Evolutionary conservation across 2,329 filamentous ascomycete species (phyloP).

Genomic region (Diaporthe helianthi): DNA sequence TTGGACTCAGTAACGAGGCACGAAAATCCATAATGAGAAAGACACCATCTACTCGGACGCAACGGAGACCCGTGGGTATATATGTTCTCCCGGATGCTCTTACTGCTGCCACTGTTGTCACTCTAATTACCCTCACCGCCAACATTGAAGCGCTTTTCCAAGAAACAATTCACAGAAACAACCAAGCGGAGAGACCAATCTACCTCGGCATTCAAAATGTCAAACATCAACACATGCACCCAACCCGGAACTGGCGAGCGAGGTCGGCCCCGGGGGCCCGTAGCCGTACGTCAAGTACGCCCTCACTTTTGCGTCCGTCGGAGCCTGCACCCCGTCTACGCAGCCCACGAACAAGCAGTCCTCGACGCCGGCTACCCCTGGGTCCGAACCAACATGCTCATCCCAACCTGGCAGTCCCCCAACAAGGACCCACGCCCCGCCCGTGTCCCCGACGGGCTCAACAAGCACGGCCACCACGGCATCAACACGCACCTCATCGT

Average conservation of each 20-base stretch:
- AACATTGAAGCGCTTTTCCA: background rate
- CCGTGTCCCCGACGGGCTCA: background rate
- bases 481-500: conserved; percentile 46
- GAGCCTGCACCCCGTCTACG: background rate
- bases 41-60: too few relatives aligned
- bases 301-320: background rate
- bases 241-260: background rate
- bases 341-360: conserved; percentile 4
- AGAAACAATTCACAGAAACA: background rate
- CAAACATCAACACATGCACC: background rate
- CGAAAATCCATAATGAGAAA: too few relatives aligned
- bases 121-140: too few relatives aligned
- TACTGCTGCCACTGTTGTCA: background rate
- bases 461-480: conserved; percentile 37
- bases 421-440: background rate
- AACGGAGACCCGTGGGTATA: background rate
- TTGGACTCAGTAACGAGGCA: background rate
- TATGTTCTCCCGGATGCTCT: background rate
- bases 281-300: background rate
- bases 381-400: background rate
- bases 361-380: conserved; percentile 8
- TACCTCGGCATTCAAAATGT: background rate
- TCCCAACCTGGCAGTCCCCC: background rate
- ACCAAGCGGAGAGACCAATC: background rate
- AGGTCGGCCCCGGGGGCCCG: too few relatives aligned